phyloP scores from a whole-genome alignment of 2,329 filamentous ascomycete genomes.

The Colletotrichum sojae region DNA sequence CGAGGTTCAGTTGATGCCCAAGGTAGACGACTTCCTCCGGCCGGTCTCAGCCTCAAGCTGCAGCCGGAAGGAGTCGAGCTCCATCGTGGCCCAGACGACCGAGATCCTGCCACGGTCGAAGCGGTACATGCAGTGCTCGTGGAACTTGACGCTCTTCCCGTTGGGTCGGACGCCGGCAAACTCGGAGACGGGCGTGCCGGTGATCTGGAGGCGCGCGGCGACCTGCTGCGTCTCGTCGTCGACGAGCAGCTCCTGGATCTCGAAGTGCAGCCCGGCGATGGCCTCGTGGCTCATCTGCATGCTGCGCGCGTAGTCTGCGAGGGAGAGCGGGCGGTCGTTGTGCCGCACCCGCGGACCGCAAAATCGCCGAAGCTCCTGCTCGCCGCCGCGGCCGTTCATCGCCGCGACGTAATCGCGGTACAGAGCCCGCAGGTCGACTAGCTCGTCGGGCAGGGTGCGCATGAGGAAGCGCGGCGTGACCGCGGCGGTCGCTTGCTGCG shows the following conservation, averaged over 20 bases:
- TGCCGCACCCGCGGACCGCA: conserved; percentile 48
- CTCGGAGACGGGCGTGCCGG: conserved; percentile 46
- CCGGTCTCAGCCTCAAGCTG: conserved; percentile 20
- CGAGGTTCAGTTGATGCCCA: conserved; percentile 31
- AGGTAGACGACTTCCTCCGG: conserved; percentile 27
- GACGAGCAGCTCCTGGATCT: conserved; percentile 47
- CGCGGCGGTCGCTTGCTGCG: conserved; percentile 18
- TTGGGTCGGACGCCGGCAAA: conserved; percentile 49
- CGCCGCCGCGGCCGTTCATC: conserved; percentile 50
- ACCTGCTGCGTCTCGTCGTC: conserved; percentile 50
- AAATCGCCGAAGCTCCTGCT: conserved; percentile 44
- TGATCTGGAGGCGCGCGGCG: conserved; percentile 49
- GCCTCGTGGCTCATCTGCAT: conserved; percentile 48
- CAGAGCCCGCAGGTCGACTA: conserved; percentile 11
- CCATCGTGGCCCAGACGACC: conserved; percentile 52
- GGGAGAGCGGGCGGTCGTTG: conserved; percentile 46
- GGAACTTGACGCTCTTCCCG: conserved; percentile 48
- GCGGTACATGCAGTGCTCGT: conserved; percentile 53
- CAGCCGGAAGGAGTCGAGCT: conserved; percentile 46
- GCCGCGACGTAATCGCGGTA: conserved; percentile 50
- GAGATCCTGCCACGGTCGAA: conserved; percentile 51
- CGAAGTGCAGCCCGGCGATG: conserved; percentile 47
- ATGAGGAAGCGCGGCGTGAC: conserved; percentile 31
- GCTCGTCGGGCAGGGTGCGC: conserved; percentile 14
- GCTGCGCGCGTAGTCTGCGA: conserved; percentile 47